Base-by-base conservation (phyloP, 345 rosid species). In the Bretschneidera sinensis region DNA sequence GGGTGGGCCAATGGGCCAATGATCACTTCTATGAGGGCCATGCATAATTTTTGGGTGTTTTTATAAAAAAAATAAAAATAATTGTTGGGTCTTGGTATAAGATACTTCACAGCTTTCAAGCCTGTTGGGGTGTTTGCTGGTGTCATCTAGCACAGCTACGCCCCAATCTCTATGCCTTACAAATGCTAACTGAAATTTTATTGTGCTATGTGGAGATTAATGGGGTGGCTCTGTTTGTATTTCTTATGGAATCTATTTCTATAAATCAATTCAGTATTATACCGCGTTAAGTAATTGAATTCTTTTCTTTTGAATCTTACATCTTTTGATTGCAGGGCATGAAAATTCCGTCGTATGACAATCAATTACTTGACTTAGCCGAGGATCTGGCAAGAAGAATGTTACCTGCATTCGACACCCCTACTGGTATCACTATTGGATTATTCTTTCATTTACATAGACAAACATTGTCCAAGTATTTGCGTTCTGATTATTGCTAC, bases 361-460 rank as follows among this genome's bases (percentile, higher is more conserved):
- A 86, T 76, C 81, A 90, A 64, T 82, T 94, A 66, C 91, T 94
- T 48, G 62, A 75, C 71, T 72, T 90, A 61, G 92, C 96, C 43
- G 96, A 87, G 82, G 95, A 94, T 80, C 82, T 94, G 64, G 83
- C 83, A 8, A 76, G 76, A 68, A 82, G 97, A 74, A 64, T 94
- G 79, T 70, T 94, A 70, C 99, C 99, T 71, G 99, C 96, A 33
- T 94, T 94, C 77, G 99, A 90, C 73, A 94, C 99, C 59, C 97
- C 99, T 2, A 90, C 99, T 72, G 99, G 97, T 87, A 66, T 47
- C 14, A 9, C 24, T 51, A 10, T 21, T 63, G 59, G 63, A 67
- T 13, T 19, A 20, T 58, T 45, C 22, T 8, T 49, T 52, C 55
- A 25, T 57, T 13, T 10, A 48, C 47, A 19, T 54, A 51, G 19